A percentile compares a stretch with the other conserved stretches of the same genome.
phyloP scores from a whole-genome alignment of 331 rosid genomes.

The Saraca asoca region DNA sequence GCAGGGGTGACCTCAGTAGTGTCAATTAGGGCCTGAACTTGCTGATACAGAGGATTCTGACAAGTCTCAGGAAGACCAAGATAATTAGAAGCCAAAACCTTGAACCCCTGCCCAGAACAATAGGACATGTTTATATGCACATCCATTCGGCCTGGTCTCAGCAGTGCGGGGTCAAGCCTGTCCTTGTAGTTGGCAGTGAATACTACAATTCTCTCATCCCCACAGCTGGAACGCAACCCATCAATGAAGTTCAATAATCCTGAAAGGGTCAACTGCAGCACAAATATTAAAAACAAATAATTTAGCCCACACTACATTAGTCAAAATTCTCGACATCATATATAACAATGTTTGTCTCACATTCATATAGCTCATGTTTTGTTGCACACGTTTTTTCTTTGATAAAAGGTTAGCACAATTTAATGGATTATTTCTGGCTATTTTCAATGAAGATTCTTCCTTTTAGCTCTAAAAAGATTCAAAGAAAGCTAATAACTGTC shows the following conservation, averaged over 20 bases:
- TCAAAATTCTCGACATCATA: too few relatives aligned
- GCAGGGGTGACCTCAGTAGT: constrained; percentile 53
- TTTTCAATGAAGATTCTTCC: too few relatives aligned
- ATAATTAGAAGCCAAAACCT: constrained; percentile 43
- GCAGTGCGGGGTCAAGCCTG: constrained; percentile 44
- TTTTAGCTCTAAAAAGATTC: too few relatives aligned
- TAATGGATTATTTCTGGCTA: too few relatives aligned
- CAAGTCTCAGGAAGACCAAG: constrained; percentile 30
- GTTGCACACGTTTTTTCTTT: too few relatives aligned
- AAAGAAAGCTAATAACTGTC: too few relatives aligned
- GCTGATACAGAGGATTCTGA: constrained; percentile 30
- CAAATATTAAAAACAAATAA: too few relatives aligned
- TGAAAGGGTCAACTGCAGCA: constrained; percentile 41
- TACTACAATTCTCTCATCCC: constrained; percentile 52
- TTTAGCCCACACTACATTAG: too few relatives aligned
- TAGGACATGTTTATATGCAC: constrained; percentile 51
- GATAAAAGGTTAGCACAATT: too few relatives aligned
- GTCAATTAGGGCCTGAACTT: constrained; percentile 33
- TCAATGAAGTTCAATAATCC: constrained; percentile 50
- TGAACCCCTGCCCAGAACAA: constrained; percentile 44
- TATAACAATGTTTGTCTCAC: too few relatives aligned
- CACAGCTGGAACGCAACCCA: constrained; percentile 54
- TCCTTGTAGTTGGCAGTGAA: constrained; percentile 53
- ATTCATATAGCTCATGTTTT: too few relatives aligned
- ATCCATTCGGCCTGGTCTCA: constrained; percentile 59